Evolutionary conservation across 345 rosid species (phyloP), one percentile per base, ranked within the genome.

Genomic region (Cardamine chenopodiifolia): DNA sequence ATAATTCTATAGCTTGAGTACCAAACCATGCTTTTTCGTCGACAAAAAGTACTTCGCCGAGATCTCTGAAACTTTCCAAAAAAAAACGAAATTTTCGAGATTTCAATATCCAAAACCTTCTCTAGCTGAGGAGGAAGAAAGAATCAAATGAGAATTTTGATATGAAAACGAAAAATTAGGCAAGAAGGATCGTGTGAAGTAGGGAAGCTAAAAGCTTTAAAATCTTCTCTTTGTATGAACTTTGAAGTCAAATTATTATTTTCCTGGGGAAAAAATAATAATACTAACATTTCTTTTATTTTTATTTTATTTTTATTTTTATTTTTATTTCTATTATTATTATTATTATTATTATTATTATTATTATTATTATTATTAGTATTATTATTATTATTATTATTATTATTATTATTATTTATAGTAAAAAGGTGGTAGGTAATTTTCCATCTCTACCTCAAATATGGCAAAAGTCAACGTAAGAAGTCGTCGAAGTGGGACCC

Each of bases 201-300:
- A 50, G 49, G 26, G 47, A 68, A 52, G 74, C 52, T 14, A 19
- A 22, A 40, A 62, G 75, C 71, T 76, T 4, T 42, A 40, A 40
- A 37, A 44, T 52, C 35, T 37, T 44, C 29, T 60, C 37, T 32
- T 74, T 49, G 47, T 56, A 60, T 40, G 26, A 25, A 60, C 62
- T 75, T 75, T 68, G 23, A 19, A 75, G 80, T 76, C 80, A 76
- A 76, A 34, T 70, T 45, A 53, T 31, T 59, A 59, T 62, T 76
- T 68, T 28, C 45, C 11, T 17, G 25, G n/a, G n/a, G n/a, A 2
- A 34, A 66, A 47, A 0, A 13, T 8, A 68, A 14, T 40, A 6
- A 61, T n/a, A 61, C 8, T 37, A 39, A 62, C 6, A 39, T 39
- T 4, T 12, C 4, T 39, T 3, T 56, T 54, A 17, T 18, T 14